phyloP scores from a whole-genome alignment of 441 rosid species.

The Melastoma candidum region DNA sequence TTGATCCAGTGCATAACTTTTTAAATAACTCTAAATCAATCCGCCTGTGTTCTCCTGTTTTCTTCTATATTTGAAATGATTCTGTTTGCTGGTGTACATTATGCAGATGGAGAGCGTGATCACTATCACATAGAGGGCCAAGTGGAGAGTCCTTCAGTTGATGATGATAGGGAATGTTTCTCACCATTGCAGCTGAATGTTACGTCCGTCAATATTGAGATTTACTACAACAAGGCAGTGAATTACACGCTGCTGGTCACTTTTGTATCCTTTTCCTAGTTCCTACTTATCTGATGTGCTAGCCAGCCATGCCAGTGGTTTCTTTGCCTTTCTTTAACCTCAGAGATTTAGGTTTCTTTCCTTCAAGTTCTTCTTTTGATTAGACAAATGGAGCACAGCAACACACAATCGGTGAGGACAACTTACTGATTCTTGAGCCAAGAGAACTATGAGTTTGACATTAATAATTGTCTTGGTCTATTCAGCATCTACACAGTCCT shows the following conservation, averaged over 20 bases:
- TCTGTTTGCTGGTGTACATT: constrained; percentile 8
- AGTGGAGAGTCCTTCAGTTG: constrained; percentile 94
- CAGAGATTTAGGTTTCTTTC: constrained; percentile 64
- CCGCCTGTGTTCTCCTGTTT: too few relatives aligned
- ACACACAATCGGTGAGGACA: constrained; percentile 85
- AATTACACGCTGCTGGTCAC: constrained; percentile 99
- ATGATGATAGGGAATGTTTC: constrained; percentile 92
- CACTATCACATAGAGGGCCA: constrained; percentile 77
- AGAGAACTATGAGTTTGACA: neutral
- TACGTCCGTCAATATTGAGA: constrained; percentile 88
- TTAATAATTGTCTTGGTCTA: constrained; percentile 2
- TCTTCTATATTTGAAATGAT: constrained; percentile 1
- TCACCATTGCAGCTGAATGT: constrained; percentile 78
- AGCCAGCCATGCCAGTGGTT: too few relatives aligned
- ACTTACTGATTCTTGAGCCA: neutral
- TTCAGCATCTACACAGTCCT: neutral
- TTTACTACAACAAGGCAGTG: constrained; percentile 96
- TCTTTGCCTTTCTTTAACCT: constrained; percentile 41
- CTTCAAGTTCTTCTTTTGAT: constrained; percentile 93
- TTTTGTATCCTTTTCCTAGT: constrained; percentile 75
- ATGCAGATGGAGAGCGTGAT: constrained; percentile 66
- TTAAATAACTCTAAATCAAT: neutral
- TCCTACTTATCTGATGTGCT: neutral
- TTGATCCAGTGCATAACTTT: constrained; percentile 8
- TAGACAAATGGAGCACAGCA: constrained; percentile 97